These are phyloP conservation scores for Mycena filopes DNA, from an alignment of 768 basidiomycete genomes.

Conservation along the genomic window DNA sequence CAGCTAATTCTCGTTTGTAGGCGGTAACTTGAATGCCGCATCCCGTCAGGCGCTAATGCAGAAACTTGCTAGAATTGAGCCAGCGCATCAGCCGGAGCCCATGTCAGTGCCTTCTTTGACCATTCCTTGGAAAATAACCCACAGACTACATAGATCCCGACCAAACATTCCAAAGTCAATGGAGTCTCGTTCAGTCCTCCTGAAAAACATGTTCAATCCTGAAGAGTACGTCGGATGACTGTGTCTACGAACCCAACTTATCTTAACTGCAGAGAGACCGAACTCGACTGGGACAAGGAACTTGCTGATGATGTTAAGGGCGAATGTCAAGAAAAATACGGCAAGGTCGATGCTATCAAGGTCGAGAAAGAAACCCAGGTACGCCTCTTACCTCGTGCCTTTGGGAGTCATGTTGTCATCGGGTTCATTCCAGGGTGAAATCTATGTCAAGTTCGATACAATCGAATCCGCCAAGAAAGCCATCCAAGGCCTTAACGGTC, in stretches of 20 bases:
- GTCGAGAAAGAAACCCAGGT: slow-evolving; percentile 96
- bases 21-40: slow-evolving; percentile 97
- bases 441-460: slow-evolving; percentile 91
- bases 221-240: slow-evolving; percentile 76
- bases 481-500: slow-evolving; percentile 90
- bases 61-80: slow-evolving; percentile 97
- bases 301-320: slow-evolving; percentile 96
- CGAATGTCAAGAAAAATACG: slow-evolving; percentile 94
- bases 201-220: slow-evolving; percentile 98
- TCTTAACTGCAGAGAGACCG: slow-evolving; percentile 78
- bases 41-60: slow-evolving; percentile 99
- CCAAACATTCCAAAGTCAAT: slow-evolving; percentile 86
- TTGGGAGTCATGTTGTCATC: slow-evolving; percentile 18
- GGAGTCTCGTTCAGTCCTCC: slow-evolving; percentile 88
- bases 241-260: slow-evolving; percentile 3
- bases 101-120: slow-evolving; percentile 56
- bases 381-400: slow-evolving; percentile 8
- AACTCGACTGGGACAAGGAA: slow-evolving; percentile 95
- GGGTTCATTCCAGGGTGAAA: slow-evolving; percentile 80
- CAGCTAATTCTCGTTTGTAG: slow-evolving; percentile 54
- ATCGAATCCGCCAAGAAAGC: slow-evolving; percentile 86
- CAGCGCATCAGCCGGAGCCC: slow-evolving; percentile 65
- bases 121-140: slow-evolving; percentile 10
- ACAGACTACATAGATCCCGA: slow-evolving; percentile 60
- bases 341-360: slow-evolving; percentile 86